Evolutionary conservation across 306 rosid species (phyloP).

Genomic region (Castanea crenata): DNA sequence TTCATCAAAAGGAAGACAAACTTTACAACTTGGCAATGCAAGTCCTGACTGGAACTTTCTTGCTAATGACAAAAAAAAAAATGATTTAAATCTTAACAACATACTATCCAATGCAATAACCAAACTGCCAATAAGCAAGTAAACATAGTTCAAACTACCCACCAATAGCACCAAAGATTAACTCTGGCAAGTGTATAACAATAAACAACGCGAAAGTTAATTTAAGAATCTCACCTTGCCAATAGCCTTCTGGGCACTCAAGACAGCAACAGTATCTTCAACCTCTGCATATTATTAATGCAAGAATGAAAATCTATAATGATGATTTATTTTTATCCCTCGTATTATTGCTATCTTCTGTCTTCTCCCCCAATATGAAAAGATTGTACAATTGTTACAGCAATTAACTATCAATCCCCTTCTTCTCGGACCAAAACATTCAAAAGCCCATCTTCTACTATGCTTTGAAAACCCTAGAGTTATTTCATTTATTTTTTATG

Average conservation of each 20-base stretch:
- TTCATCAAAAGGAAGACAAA: no score
- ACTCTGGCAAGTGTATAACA: neutral
- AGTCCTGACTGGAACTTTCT: no score
- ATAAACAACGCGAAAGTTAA: neutral
- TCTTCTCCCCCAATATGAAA: neutral
- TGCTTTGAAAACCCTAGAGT: no score
- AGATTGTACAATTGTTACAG: neutral
- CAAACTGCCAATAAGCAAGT: no score
- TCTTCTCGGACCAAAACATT: neutral
- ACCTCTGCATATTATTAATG: constrained; percentile 55
- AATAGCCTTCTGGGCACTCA: constrained; percentile 67
- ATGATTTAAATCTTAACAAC: no score
- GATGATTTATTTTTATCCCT: no score
- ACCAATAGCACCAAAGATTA: neutral
- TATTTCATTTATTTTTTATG: no score
- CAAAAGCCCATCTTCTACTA: neutral
- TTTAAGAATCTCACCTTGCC: constrained; percentile 49
- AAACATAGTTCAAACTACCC: no score
- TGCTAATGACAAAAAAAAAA: no score
- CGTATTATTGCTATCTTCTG: neutral
- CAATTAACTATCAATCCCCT: neutral
- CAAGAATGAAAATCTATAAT: neutral
- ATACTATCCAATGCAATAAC: no score
- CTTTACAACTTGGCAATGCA: no score
- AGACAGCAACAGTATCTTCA: constrained; percentile 47